phyloP scores from a whole-genome alignment of 139 green algal species.

The Coelastrella sp. region DNA sequence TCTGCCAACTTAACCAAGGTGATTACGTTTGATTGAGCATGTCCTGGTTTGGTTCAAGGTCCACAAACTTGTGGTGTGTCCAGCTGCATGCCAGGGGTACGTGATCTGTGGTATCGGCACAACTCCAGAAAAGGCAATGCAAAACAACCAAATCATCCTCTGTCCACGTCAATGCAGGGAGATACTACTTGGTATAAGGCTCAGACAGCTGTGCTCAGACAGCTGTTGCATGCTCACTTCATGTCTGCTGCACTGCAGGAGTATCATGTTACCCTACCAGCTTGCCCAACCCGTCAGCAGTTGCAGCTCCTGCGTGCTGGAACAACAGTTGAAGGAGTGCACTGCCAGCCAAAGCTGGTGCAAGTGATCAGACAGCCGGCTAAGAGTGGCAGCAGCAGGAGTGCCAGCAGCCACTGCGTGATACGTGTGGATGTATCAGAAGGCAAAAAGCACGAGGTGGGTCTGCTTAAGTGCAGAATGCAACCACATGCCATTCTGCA shows the following conservation, averaged over 20 bases:
- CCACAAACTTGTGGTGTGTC: too few relatives aligned
- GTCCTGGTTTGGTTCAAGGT: too few relatives aligned
- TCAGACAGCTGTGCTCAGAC: neutral
- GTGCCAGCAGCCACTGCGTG: neutral
- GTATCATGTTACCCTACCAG: constrained; percentile 25
- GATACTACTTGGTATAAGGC: too few relatives aligned
- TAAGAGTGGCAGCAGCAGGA: constrained; percentile 9
- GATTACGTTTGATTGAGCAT: neutral
- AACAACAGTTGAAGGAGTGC: constrained; percentile 57
- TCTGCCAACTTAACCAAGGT: constrained; percentile 70
- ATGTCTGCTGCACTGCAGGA: constrained; percentile 25
- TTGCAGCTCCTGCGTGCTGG: constrained; percentile 21
- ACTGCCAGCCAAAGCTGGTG: constrained; percentile 56
- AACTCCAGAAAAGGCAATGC: too few relatives aligned
- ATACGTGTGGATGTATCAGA: constrained; percentile 84
- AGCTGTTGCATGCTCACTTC: neutral
- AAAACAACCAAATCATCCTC: too few relatives aligned
- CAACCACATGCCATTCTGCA: too few relatives aligned
- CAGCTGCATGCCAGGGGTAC: too few relatives aligned
- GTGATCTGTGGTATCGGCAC: too few relatives aligned
- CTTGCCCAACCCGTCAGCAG: neutral
- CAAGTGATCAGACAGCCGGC: constrained; percentile 36
- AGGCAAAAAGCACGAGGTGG: constrained; percentile 89
- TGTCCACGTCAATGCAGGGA: too few relatives aligned
- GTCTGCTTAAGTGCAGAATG: too few relatives aligned